These are phyloP conservation scores for Tritrichomonas foetus DNA, from an alignment of 208 protist genomes.

Conservation along the genomic window DNA sequence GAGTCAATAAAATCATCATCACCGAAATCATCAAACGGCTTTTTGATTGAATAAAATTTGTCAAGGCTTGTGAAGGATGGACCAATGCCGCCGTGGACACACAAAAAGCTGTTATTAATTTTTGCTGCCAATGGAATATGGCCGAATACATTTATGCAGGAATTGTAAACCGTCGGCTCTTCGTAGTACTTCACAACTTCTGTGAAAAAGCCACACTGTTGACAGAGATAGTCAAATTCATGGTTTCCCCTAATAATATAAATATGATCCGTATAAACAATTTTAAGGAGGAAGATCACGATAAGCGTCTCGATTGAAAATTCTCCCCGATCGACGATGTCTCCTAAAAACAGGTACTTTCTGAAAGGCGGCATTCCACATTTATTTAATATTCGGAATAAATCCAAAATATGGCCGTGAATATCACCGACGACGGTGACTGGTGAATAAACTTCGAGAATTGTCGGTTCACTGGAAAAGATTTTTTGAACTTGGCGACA, in stretches of 20 bases:
- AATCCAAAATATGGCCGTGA: too few relatives aligned
- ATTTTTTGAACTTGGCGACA: too few relatives aligned
- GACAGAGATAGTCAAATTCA: background rate
- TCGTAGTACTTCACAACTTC: background rate
- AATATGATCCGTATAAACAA: background rate
- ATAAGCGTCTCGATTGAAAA: constrained; percentile 20
- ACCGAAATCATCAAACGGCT: background rate
- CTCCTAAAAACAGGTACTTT: background rate
- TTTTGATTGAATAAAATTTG: background rate
- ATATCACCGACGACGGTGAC: too few relatives aligned
- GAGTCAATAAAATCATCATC: background rate
- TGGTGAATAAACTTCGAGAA: too few relatives aligned
- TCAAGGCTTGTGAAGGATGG: background rate
- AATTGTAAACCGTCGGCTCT: background rate
- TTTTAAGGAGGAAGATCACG: background rate
- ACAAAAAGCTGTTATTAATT: background rate
- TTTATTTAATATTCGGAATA: too few relatives aligned
- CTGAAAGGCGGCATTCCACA: background rate
- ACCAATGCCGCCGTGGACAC: background rate
- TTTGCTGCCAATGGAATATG: background rate
- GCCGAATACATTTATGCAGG: background rate
- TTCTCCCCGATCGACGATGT: too few relatives aligned
- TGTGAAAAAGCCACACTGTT: background rate
- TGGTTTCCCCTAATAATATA: constrained; percentile 20
- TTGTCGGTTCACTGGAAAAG: too few relatives aligned